Evolutionary conservation across 306 rosid species (phyloP), one percentile per base, ranked within the genome.

Genomic region (Begonia fuchsioides): DNA sequence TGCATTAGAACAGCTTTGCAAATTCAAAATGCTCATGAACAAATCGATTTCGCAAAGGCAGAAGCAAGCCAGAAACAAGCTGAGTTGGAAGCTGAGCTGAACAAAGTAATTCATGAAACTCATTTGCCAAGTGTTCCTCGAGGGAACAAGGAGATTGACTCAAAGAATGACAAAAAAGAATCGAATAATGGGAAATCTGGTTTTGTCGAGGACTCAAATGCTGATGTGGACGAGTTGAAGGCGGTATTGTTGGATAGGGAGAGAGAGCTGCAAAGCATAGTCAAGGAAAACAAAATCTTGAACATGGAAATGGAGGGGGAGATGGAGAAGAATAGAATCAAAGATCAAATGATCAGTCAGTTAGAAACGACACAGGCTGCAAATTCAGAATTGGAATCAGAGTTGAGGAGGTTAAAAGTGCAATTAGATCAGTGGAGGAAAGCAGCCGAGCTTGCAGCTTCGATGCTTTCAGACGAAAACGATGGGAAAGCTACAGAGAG

Each of bases 341-440:
- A 61, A 10, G 70, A 67, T 0, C 73, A 74, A 50, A 71, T 58
- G 49, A 64, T 58, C 26, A 80, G 75, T 61, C 75, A 3, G 61
- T 51, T 0, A 71, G 68, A n/a, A 76, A 73, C 93, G 2, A 68
- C 80, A 2, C 79, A 74, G 64, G 74, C 68, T 19, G 72, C 72
- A 35, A 78, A 72, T 66, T 60, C 70, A 0, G 94, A 83, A 59
- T 59, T 78, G 62, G 96, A 83, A 56, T 81, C 93, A 2, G 95
- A 83, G 66, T 48, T 88, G 54, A 77, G 93, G 70, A 80, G 70
- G 68, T 41, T 88, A 60, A 83, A 81, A 68, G 95, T 83, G 64
- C 96, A 88, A 63, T 66, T 92, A 8, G 96, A 88, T 0, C 95
- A 88, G 74, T 88, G 96, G 96, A 83, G 95, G 72, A 88, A 83